phyloP scores from a whole-genome alignment of 1,284 basidiomycete genomes.

The Phylloboletellus chloephorus region DNA sequence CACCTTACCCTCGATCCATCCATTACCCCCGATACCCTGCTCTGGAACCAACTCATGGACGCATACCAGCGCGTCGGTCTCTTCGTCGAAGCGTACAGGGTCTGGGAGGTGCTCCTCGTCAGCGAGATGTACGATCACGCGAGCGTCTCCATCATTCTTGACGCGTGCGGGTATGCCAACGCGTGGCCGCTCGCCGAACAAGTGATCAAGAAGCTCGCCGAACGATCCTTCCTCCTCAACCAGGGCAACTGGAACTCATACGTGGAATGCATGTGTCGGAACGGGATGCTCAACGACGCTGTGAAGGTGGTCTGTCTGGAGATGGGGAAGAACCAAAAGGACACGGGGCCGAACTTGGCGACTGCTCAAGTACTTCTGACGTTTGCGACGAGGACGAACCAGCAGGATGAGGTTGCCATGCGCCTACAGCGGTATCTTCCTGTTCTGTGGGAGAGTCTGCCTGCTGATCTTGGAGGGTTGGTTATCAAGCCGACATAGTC shows the following conservation, averaged over 20 bases:
- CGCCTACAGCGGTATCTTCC: conserved; percentile 52
- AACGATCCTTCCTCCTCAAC: conserved; percentile 50
- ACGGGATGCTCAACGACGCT: conserved; percentile 65
- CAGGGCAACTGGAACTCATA: conserved; percentile 72
- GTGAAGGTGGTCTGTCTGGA: conserved; percentile 57
- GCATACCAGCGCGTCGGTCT: conserved; percentile 77
- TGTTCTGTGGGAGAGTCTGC: conserved; percentile 45
- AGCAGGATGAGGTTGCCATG: conserved; percentile 42
- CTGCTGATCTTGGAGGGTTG: conserved; percentile 18
- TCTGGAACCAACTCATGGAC: conserved; percentile 90
- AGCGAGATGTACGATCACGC: conserved; percentile 54
- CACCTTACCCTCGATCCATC: conserved; percentile 73
- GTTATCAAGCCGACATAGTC: conserved; percentile 19
- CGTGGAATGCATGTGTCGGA: conserved; percentile 83
- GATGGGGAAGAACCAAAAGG: conserved; percentile 48
- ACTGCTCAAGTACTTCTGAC: conserved; percentile 49
- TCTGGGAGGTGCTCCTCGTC: conserved; percentile 78
- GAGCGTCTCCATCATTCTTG: conserved; percentile 78
- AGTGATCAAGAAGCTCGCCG: conserved; percentile 49
- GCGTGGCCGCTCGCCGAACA: conserved; percentile 46
- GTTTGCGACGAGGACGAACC: conserved; percentile 43
- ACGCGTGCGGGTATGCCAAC: conserved; percentile 69
- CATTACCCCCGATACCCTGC: conserved; percentile 65
- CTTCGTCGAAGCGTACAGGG: conserved; percentile 63
- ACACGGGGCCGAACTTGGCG: conserved; percentile 43